A percentile compares a stretch with the other conserved stretches of the same genome.
Conservation (phyloP, 2,329 filamentous ascomycete genomes). For the Cladosporium sp. region DNA sequence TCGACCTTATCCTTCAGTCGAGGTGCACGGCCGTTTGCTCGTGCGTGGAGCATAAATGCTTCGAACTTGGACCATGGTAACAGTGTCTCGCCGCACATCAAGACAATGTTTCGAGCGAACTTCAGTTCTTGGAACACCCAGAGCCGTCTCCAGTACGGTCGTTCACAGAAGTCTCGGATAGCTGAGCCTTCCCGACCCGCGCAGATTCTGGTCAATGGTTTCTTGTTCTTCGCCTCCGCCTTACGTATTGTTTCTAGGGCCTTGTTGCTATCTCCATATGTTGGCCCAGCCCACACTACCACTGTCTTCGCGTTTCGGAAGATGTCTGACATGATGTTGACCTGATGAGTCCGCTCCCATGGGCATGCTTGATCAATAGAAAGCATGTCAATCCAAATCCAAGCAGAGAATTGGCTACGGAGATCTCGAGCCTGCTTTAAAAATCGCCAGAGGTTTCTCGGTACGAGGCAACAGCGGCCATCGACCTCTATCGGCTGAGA, state of each 20-base stretch:
- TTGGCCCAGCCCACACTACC: not conserved
- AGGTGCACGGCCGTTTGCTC: too few relatives aligned
- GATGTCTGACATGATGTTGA: not conserved
- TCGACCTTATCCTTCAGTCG: too few relatives aligned
- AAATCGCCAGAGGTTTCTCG: not conserved
- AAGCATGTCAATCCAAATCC: not conserved
- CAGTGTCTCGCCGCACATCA: not conserved
- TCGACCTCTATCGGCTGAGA: not conserved
- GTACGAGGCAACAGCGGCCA: not conserved
- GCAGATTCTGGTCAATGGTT: not conserved
- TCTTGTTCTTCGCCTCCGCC: not conserved
- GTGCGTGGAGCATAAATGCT: too few relatives aligned
- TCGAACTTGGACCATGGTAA: not conserved
- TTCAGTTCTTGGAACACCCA: not conserved
- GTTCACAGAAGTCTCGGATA: not conserved
- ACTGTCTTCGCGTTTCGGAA: not conserved
- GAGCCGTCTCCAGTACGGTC: not conserved
- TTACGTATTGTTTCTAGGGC: too few relatives aligned
- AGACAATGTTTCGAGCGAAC: not conserved
- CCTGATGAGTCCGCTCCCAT: not conserved
- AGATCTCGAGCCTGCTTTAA: not conserved
- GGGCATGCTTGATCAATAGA: not conserved
- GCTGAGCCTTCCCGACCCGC: too few relatives aligned
- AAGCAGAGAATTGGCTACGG: not conserved
- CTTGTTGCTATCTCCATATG: not conserved